A percentile compares a stretch with the other conserved stretches of the same genome.
Evolutionary conservation across 2,329 filamentous ascomycete species (phyloP).

Genomic region (Colletotrichum truncatum): DNA sequence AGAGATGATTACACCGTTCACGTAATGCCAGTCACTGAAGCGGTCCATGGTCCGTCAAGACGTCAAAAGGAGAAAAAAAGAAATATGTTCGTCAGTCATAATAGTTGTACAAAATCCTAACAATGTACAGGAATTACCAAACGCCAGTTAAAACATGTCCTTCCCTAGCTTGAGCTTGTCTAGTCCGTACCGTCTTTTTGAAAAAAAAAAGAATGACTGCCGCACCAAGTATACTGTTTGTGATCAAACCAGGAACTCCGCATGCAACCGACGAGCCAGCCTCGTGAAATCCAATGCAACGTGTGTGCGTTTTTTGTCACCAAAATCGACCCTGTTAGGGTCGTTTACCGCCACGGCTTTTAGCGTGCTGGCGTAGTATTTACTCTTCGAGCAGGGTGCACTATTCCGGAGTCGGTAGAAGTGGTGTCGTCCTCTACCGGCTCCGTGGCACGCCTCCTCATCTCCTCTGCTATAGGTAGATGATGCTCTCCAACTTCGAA

Average conservation of each 20-base stretch:
- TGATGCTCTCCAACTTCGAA: conserved; percentile 9
- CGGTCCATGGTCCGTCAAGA: not conserved
- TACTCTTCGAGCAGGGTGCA: conserved; percentile 16
- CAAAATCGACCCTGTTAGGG: not conserved
- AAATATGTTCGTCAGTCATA: conserved; percentile 8
- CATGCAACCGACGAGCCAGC: not conserved
- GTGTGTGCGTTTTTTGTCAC: not conserved
- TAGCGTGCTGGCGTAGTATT: conserved; percentile 27
- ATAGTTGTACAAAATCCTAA: conserved; percentile 18
- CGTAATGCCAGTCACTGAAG: too few relatives aligned
- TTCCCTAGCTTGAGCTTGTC: conserved; percentile 15
- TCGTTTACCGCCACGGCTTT: conserved; percentile 3
- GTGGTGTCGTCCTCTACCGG: conserved; percentile 25
- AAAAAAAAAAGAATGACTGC: conserved; percentile 1
- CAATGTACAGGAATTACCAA: conserved; percentile 17
- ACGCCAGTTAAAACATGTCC: conserved; percentile 6
- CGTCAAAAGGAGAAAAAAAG: not conserved
- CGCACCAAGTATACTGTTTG: conserved; percentile 1
- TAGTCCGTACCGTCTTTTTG: conserved; percentile 5
- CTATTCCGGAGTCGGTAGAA: conserved; percentile 6
- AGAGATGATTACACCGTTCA: too few relatives aligned
- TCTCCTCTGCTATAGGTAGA: not conserved
- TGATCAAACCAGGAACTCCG: conserved; percentile 12
- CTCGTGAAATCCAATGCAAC: conserved; percentile 6
- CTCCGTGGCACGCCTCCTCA: conserved; percentile 28